Base-by-base conservation (phyloP, 768 basidiomycete genomes). In the Leccinum variicolor region DNA sequence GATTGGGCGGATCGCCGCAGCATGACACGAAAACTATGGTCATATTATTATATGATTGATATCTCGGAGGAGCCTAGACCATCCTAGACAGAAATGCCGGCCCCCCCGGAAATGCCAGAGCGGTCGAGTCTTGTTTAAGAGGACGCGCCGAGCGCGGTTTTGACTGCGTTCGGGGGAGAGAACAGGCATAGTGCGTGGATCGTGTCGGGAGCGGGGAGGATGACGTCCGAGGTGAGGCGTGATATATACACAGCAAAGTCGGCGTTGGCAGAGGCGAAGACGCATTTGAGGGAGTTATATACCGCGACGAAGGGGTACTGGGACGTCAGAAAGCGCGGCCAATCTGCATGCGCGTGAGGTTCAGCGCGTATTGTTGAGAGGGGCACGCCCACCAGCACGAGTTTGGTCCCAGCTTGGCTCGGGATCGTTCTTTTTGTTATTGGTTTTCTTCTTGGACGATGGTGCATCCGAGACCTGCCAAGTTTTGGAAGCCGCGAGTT, bases 381-480 rank as follows among this genome's bases (percentile, higher is more conserved):
- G 17, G 11, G 21, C 4, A 34, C 36, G 13, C 49, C 19, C 39
- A 62, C 71, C 64, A 19, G 59, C 53, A 26, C 63, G 61, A 25
- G 39, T 55, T 59, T 62, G 60, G 31, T 63, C 57, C 69, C 71
- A 71, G 28, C 43, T 56, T 59, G 62, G 63, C 36, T 63, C 61
- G 25, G 48, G 49, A 26, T 58, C 62, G 6, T 57, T 64, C 52
- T 66, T 71, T 57, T 67, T 71, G 11, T 31, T 29, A 11, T 29
- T 29, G 36, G 49, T 65, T 53, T 63, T 71, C 58, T 73, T 71
- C 55, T 60, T 69, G 11, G 65, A 61, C 2, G 64, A 66, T 9
- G 64, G 66, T 9, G 41, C 57, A n/a, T 64, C 66, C 33, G 59
- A 61, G 43, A 51, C 62, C 26, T 56, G 62, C 31, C 61, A 58